Evolutionary conservation across 129 eudicot genomes (phyloP), one percentile per base, ranked within the genome.

Genomic region (Apium graveolens): DNA sequence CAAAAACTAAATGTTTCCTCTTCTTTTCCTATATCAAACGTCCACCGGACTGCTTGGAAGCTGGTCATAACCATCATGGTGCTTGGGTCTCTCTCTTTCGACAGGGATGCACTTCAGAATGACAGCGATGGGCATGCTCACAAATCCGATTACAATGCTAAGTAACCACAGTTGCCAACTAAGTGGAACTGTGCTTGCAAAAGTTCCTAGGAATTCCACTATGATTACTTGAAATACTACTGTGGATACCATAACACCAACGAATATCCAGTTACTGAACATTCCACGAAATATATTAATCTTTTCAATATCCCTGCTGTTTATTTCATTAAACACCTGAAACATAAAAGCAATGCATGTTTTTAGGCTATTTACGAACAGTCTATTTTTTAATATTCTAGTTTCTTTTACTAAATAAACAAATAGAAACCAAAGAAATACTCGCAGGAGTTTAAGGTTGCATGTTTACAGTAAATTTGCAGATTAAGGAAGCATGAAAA

Each of bases 321-420:
- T 94, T 79, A 94, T 82, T 80, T 94, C 98, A 60, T 94, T 94
- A 83, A 94, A 94, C 26, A 94, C 98, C 98, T 93, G 82, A 79
- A 49, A 43, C 27, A 44, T 5, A 7, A 24, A 24, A 55, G 65
- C 65, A 55, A 24, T 24, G 65, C 13, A 55, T 55, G 24, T 24
- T 7, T 21, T 53, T 53, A 53, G 29, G 63, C 27, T 53, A 7
- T 8, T 7, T 26, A 53, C 2, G 27, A 53, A 21, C 27, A 2
- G 11, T 6, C 26, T 53, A 24, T 8, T 7, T 26, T 21, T 24
- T 13, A 55, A n/a, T n/a, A 55, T 55, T 7, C 2, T 55, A 24
- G 3, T 55, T 55, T 55, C 27, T 1, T 21, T 21, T 7, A 55
- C 29, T 24, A 53, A 5, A 53, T 53, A 55, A 55, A 55, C 63